Evolutionary conservation across 2,329 filamentous ascomycete genomes (phyloP).

Genomic region (Neopestalotiopsis sp.): DNA sequence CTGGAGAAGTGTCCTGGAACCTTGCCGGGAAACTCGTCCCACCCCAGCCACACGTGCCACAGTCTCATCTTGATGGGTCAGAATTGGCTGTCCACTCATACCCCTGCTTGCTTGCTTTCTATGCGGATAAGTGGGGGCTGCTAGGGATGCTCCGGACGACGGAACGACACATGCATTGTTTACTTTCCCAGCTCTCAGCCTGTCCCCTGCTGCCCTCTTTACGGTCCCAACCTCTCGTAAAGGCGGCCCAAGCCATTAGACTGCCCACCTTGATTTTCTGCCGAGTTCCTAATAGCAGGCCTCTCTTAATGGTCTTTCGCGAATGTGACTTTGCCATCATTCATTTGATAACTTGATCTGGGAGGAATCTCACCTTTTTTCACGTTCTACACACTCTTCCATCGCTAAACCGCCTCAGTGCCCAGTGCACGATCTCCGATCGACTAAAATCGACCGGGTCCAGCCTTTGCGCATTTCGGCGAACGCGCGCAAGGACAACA

Average conservation of each 20-base stretch:
- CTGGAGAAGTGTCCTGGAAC: too few relatives aligned
- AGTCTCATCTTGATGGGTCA: background rate
- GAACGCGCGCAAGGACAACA: constrained; percentile 10
- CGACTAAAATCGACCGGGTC: constrained; percentile 9
- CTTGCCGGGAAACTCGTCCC: background rate
- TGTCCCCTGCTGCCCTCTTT: background rate
- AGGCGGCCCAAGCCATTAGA: background rate
- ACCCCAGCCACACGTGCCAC: background rate
- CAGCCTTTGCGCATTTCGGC: constrained; percentile 3
- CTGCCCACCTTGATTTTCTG: constrained; percentile 3
- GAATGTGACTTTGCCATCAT: constrained; percentile 18
- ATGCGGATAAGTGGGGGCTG: background rate
- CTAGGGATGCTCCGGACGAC: too few relatives aligned
- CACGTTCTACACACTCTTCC: constrained; percentile 1
- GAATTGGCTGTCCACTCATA: background rate
- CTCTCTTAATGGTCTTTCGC: constrained; percentile 21
- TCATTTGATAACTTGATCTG: constrained; percentile 1
- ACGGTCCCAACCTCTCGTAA: constrained; percentile 8
- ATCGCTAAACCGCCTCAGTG: constrained; percentile 7
- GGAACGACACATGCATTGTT: too few relatives aligned
- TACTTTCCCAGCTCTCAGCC: background rate
- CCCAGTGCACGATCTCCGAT: constrained; percentile 11
- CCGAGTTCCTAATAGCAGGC: background rate
- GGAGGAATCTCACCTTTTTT: constrained; percentile 5
- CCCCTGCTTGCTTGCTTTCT: background rate